These are phyloP conservation scores for Apiotrichum akiyoshidainum DNA, from an alignment of 1,284 basidiomycete species.

Conservation along the genomic window DNA sequence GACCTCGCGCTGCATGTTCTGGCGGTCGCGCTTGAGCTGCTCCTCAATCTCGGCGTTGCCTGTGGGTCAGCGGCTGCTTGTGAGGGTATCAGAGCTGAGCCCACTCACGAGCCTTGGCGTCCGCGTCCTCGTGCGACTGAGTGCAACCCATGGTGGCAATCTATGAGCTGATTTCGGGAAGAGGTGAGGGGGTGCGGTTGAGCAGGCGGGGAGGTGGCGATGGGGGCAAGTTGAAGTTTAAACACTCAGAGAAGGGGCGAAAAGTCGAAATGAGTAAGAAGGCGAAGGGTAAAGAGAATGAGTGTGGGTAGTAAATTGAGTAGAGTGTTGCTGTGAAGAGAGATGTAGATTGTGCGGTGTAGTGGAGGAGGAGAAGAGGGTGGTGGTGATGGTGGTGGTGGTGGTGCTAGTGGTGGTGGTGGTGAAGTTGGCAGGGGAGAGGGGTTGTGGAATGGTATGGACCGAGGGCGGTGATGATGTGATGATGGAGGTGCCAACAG, in stretches of 20 bases:
- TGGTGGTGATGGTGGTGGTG: background rate
- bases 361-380: background rate
- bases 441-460: background rate
- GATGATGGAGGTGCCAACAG: background rate
- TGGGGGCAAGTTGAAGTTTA: background rate
- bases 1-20: slow-evolving; percentile 91
- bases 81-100: too few relatives aligned
- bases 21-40: slow-evolving; percentile 87
- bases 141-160: slow-evolving; percentile 51
- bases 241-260: background rate
- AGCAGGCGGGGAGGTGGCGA: background rate
- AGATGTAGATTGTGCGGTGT: background rate
- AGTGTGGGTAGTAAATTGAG: background rate
- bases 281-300: background rate
- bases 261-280: background rate
- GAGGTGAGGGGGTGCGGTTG: background rate
- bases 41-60: slow-evolving; percentile 90
- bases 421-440: background rate
- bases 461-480: background rate
- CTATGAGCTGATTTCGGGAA: background rate
- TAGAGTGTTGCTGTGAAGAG: background rate
- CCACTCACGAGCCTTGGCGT: slow-evolving; percentile 49
- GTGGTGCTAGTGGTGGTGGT: background rate
- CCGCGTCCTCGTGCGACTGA: slow-evolving; percentile 51
- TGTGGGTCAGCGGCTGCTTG: slow-evolving; percentile 19